A percentile compares a stretch with the other conserved stretches of the same genome.
phyloP scores from a whole-genome alignment of 1,284 basidiomycete species.

The Cerioporus squamosus region DNA sequence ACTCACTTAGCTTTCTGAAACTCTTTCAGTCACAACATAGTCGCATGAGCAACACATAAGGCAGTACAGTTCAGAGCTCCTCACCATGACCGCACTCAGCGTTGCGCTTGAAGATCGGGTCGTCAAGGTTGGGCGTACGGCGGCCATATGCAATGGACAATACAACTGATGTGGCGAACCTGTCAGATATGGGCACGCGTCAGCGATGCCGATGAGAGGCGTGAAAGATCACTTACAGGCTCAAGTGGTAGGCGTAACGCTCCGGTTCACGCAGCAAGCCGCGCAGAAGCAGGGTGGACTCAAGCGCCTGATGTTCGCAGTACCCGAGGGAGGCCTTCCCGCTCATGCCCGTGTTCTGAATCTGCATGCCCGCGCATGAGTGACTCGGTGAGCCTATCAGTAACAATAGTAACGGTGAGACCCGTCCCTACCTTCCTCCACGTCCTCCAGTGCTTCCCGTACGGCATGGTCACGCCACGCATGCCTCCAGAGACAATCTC shows the following conservation, averaged over 20 bases:
- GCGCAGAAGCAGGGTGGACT: constrained; percentile 18
- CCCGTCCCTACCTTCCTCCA: constrained; percentile 18
- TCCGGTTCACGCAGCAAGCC: constrained; percentile 10
- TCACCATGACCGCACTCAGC: constrained; percentile 9
- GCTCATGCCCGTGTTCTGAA: constrained; percentile 24
- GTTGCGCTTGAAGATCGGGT: constrained; percentile 30
- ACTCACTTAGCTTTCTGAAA: not conserved
- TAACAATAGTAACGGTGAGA: not conserved
- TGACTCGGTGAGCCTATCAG: not conserved
- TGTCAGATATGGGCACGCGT: constrained; percentile 6
- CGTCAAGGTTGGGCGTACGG: constrained; percentile 33
- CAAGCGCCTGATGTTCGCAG: constrained; percentile 15
- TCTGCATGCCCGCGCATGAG: not conserved
- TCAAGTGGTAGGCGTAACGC: constrained; percentile 1
- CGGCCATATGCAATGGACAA: constrained; percentile 39
- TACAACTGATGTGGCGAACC: constrained; percentile 38
- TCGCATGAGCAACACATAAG: too few relatives aligned
- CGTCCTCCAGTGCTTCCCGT: constrained; percentile 19
- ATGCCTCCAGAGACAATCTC: constrained; percentile 30
- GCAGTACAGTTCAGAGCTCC: too few relatives aligned
- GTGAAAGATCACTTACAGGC: constrained; percentile 15
- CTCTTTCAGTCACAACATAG: not conserved
- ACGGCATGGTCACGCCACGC: constrained; percentile 15
- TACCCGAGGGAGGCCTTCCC: constrained; percentile 5
- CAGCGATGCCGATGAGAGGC: not conserved